Evolutionary conservation across 1,284 basidiomycete genomes (phyloP), one percentile per base, ranked within the genome.

Genomic region (Melanopsichium pennsylvanicum): DNA sequence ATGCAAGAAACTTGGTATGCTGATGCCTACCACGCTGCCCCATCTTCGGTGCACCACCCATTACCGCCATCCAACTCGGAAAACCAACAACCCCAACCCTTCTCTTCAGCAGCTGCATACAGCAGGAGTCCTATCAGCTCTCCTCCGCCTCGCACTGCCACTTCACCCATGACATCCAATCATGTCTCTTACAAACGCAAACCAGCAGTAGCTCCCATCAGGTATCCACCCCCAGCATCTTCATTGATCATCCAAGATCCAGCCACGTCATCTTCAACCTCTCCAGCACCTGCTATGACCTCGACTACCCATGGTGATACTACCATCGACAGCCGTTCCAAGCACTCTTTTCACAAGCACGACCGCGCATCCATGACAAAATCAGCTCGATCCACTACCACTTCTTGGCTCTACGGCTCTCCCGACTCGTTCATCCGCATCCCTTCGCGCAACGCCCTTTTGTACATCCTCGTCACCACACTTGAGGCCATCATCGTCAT

Each of bases 401-500:
- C 59, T 6, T 67, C 63, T 7, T 61, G 57, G 56, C 29, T 61
- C 25, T 43, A 48, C 29, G 51, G 55, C 27, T 34, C 23, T 3
- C 45, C 56, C 6, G 38, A 66, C 21, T 56, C 68, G 5, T 44
- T 52, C 35, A 58, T 66, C 26, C 56, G 61, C 23, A 23, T 54
- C 2, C 68, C 68, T 4, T 61, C 68, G 3, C 49, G 48, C 11
- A 39, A 42, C 23, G 58, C 64, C 11, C 13, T 21, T 1, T 37
- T 34, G 12, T 59, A 70, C 52, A 56, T 74, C 22, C 29, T 66
- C 22, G 56, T 52, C 12, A 56, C 60, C 35, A 34, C 61, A 10
- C 31, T 69, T 47, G 71, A 77, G 47, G 67, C 75, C 2, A 22
- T 43, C 16, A 52, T 70, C 34, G 58, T 77, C 27, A 72, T 74